Conservation (phyloP, 345 rosid species). For the Physaria fendleri region DNA sequence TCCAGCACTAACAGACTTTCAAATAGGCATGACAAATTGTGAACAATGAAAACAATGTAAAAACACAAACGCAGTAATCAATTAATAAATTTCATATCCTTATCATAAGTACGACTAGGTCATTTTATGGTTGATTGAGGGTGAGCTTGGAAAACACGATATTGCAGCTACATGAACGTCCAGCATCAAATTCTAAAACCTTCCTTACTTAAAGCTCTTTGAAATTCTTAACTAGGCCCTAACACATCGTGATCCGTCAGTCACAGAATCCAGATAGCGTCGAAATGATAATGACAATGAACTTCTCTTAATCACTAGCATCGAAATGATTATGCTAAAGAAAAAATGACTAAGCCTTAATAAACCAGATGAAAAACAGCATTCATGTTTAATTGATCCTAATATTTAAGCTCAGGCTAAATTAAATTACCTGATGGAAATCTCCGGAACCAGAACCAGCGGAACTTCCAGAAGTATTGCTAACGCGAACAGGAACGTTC, state of each 20-base stretch:
- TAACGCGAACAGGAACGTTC: conserved; percentile 93
- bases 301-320: background rate
- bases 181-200: background rate
- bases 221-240: background rate
- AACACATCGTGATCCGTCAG: background rate
- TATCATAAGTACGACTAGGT: background rate
- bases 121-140: background rate
- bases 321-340: background rate
- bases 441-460: conserved; percentile 98
- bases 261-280: no score
- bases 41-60: background rate
- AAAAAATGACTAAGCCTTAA: background rate
- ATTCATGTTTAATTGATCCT: background rate
- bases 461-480: conserved; percentile 93
- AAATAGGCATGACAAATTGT: background rate
- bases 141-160: background rate
- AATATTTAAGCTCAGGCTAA: background rate
- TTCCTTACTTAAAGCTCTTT: background rate
- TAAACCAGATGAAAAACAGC: no score
- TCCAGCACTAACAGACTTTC: background rate
- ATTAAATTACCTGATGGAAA: conserved; percentile 71
- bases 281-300: no score
- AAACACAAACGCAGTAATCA: background rate
- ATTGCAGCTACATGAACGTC: background rate
- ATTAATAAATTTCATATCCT: background rate